Percentiles rank a stretch among this genome's conserved stretches.
Evolutionary conservation across 371 early-diverging fungal species (phyloP).

Genomic region (Dinochytrium kinnereticum): DNA sequence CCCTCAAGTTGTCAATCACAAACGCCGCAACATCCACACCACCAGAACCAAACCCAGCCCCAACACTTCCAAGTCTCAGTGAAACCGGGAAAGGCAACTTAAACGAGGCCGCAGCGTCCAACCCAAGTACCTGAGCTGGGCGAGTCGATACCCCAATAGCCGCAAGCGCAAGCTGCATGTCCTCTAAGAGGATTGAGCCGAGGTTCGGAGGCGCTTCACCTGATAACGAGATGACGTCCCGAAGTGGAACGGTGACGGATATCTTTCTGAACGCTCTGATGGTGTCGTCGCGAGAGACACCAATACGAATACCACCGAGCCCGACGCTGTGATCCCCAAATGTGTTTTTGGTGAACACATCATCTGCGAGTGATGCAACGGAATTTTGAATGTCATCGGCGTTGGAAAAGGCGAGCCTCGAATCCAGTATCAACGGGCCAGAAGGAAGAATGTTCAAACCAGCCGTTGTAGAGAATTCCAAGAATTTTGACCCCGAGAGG

Average conservation of each 20-base stretch:
- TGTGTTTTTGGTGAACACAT: not conserved
- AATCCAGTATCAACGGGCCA: not conserved
- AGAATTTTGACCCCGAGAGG: not conserved
- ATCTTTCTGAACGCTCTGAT: slow-evolving; percentile 35
- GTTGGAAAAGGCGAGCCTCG: not conserved
- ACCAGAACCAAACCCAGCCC: not conserved
- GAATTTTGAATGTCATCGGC: not conserved
- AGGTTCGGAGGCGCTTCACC: slow-evolving; percentile 5
- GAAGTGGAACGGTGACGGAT: slow-evolving; percentile 18
- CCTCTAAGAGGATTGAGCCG: not conserved
- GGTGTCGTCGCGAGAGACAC: not conserved
- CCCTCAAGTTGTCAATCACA: not conserved
- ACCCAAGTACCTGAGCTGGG: not conserved
- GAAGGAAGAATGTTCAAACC: not conserved
- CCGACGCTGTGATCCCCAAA: slow-evolving; percentile 2
- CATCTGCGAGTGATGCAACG: not conserved
- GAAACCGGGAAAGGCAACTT: not conserved
- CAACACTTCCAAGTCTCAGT: not conserved
- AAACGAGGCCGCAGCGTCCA: not conserved
- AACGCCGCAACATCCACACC: not conserved
- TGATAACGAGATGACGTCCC: not conserved
- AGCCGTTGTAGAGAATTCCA: not conserved
- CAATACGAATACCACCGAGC: not conserved
- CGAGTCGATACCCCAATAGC: not conserved
- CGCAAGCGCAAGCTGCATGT: not conserved